Evolutionary conservation across 164 flowering plant genomes (phyloP), one percentile per base, ranked within the genome.

Genomic region (Platanus orientalis): DNA sequence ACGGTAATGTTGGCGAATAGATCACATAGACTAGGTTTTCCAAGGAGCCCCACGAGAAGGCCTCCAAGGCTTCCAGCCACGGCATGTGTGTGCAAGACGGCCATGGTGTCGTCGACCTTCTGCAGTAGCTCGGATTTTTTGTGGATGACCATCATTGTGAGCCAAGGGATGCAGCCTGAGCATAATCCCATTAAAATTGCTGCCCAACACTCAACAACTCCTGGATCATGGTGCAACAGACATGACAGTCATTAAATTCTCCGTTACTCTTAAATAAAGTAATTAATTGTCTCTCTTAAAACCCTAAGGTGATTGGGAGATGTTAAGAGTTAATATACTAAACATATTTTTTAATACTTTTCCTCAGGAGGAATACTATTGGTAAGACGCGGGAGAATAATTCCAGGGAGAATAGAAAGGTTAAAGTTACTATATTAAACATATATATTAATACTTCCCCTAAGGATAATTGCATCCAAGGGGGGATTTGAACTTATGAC

Each of bases 101-200:
- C 81, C 83, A 75, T 80, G 32, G 81, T 80, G 62, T 80, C 83
- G 63, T 80, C 83, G 11, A 80, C 81, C 61, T 73, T 69, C 60
- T 80, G 79, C 7, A 80, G 79, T 6, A 80, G 80, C 61, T 24
- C 71, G 6, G 72, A 75, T 25, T 64, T 75, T 67, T 80, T 77
- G 67, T 80, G 83, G 49, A 80, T 69, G 17, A 77, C 83, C 83
- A 77, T 77, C 81, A 80, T 77, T 53, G 81, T 80, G 75, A 68
- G 77, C 80, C 83, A 80, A 11, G 79, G 80, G 40, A 75, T 73
- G 11, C 79, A 72, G 58, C 79, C 83, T 0, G 80, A 80, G 25
- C 48, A 60, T 0, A 80, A 1, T 39, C 80, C 83, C 79, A 77
- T 77, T 45, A 75, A 57, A 20, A 75, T 63, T 0, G 80, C 72